Conservation (phyloP, 2,329 filamentous ascomycete genomes). For the Hypomyces perniciosus region DNA sequence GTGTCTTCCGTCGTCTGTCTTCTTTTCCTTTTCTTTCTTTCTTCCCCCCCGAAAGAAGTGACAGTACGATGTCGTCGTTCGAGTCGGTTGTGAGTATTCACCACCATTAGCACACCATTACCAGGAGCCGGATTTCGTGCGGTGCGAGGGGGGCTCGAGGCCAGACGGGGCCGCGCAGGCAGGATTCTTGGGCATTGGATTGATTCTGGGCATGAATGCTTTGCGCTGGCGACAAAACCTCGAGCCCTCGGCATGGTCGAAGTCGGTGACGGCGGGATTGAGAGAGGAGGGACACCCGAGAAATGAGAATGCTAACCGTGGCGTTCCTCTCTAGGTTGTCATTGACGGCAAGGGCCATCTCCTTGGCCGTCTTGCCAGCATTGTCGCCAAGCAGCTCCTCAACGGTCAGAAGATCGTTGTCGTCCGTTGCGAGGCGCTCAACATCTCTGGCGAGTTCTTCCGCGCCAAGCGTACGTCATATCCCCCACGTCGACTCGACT, state of each 20-base stretch:
- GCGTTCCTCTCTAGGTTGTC: constrained; percentile 62
- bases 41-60: constrained; percentile 28
- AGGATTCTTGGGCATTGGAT: neutral
- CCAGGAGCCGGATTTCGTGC: constrained; percentile 6
- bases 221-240: constrained; percentile 8
- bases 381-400: constrained; percentile 98
- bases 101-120: constrained; percentile 7
- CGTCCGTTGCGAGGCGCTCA: constrained; percentile 97
- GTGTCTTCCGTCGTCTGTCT: constrained; percentile 28
- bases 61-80: constrained; percentile 60
- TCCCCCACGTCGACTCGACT: neutral
- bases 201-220: neutral
- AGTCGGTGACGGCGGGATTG: neutral
- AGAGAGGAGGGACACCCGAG: neutral
- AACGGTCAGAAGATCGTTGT: constrained; percentile 99
- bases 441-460: constrained; percentile 99
- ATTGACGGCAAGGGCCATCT: constrained; percentile 99
- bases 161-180: constrained; percentile 1
- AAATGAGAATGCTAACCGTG: constrained; percentile 17
- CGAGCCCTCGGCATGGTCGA: constrained; percentile 3
- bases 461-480: constrained; percentile 92
- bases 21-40: constrained; percentile 24
- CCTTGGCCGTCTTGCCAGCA: constrained; percentile 96
- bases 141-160: constrained; percentile 4
- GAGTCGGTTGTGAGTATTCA: constrained; percentile 61